Evolutionary conservation across 352 stramenopile species (phyloP).

Genomic region (Globisporangium mamillatum): DNA sequence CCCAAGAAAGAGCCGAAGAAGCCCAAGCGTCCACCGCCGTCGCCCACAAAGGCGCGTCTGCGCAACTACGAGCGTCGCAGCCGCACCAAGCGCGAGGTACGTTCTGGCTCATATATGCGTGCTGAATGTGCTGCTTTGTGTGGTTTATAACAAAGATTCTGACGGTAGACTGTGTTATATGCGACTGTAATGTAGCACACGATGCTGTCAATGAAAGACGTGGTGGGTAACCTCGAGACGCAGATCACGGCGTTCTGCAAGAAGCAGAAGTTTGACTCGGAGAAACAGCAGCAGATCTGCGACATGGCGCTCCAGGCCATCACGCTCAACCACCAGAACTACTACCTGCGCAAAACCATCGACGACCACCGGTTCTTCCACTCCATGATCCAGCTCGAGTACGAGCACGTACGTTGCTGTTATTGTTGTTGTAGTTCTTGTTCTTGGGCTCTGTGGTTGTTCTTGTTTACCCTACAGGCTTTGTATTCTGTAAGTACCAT

Average conservation of each 20-base stretch:
- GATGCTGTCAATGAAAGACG: constrained; percentile 54
- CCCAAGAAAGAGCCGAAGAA: constrained; percentile 29
- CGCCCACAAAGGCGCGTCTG: constrained; percentile 37
- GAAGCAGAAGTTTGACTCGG: constrained; percentile 7
- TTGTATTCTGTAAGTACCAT: not conserved
- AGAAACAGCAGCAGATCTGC: constrained; percentile 29
- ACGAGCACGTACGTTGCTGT: constrained; percentile 41
- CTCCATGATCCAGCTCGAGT: constrained; percentile 58
- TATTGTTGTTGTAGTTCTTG: too few species aligned
- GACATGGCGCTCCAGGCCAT: constrained; percentile 41
- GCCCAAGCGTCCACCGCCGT: constrained; percentile 34
- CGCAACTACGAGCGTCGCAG: constrained; percentile 57
- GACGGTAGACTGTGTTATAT: not conserved
- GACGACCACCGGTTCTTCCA: constrained; percentile 61
- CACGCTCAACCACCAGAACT: constrained; percentile 50
- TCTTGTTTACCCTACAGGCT: not conserved
- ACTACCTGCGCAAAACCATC: constrained; percentile 39
- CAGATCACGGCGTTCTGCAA: constrained; percentile 36
- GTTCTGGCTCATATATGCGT: not conserved
- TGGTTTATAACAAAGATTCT: constrained; percentile 4
- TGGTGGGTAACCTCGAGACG: constrained; percentile 32
- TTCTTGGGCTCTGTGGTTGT: too few species aligned
- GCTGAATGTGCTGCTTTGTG: constrained; percentile 5
- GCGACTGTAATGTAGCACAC: constrained; percentile 27
- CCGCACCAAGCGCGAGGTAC: constrained; percentile 48